Evolutionary conservation across 2,329 filamentous ascomycete species (phyloP), one percentile per base, ranked within the genome.

Genomic region (Sporothrix sp.): DNA sequence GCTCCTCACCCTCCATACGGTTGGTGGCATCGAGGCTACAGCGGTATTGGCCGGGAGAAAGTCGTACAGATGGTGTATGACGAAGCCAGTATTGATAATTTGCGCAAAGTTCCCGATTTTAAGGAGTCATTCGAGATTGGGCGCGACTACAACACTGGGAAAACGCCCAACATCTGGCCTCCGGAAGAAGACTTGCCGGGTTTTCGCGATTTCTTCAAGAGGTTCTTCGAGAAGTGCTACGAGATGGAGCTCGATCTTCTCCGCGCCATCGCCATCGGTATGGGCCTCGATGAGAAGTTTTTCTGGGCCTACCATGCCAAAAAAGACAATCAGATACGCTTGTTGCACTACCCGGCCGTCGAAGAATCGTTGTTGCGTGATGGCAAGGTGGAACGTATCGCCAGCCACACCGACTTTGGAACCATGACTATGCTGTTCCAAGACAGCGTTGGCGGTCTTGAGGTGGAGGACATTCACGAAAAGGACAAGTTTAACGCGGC

Each of bases 321-420:
- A 0, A 68, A 74, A 51, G 74, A 79, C 56, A 79, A 80, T 54
- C 79, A 82, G 54, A 65, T 83, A 9, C 71, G 81, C 2, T 62
- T 84, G 23, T 64, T 82, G 14, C 79, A 83, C 59, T 84, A 68
- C 50, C 66, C 66, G 3, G 59, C 63, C 1, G 58, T 65, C 11
- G 58, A 64, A 10, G 60, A 60, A 4, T 58, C 60, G 18, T 53
- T 61, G 28, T 59, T 67, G 7, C 52, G 53, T 3, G 58, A 61
- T 18, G 65, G 32, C 8, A 36, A 48, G 52, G 65, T 58, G 27
- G 57, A 56, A 28, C 55, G 60, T 23, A 60, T 59, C 57, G 52
- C 60, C 21, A 62, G 60, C 18, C 63, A 67, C 30, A 63, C 63
- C 1, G 63, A 66, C 50, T 66, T 62, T 50, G 51, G 60, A 70